phyloP scores from a whole-genome alignment of 768 basidiomycete species.

The Russula emetica region DNA sequence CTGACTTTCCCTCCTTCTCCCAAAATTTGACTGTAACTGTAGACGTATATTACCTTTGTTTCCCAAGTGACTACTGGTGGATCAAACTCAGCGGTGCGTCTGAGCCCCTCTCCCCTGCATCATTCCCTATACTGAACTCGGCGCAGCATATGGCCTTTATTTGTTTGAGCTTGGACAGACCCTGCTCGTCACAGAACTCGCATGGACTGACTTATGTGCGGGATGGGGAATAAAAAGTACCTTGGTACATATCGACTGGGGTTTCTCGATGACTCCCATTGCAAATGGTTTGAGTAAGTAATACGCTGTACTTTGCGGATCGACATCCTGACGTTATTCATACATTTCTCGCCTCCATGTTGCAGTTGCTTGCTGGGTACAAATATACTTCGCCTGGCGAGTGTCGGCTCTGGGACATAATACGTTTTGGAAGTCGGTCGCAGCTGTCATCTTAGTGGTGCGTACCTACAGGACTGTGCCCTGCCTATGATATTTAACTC shows the following conservation, averaged over 20 bases:
- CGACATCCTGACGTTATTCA: neutral
- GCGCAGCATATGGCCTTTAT: constrained; percentile 15
- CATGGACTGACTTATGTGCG: neutral
- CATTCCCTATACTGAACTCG: neutral
- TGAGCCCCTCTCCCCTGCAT: too few species aligned
- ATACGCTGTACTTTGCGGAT: neutral
- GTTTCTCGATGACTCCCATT: neutral
- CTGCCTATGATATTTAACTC: neutral
- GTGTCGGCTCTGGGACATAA: constrained; percentile 2
- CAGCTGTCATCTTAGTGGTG: neutral
- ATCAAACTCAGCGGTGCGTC: constrained; percentile 4
- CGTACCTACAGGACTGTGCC: neutral
- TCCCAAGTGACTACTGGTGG: neutral
- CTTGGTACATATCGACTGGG: neutral
- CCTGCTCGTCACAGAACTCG: neutral
- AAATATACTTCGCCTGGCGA: constrained; percentile 15
- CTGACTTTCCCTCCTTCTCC: too few species aligned
- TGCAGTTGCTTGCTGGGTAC: constrained; percentile 8
- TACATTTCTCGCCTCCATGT: too few species aligned
- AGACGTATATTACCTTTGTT: constrained; percentile 13
- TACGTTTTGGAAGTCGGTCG: constrained; percentile 5
- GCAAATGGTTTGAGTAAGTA: constrained; percentile 2
- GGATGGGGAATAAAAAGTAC: constrained; percentile 6
- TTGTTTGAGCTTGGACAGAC: constrained; percentile 6
- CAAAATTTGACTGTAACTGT: neutral